Base-by-base conservation (phyloP, 2,329 filamentous ascomycete species). In the Ophiosphaerella korrae region DNA sequence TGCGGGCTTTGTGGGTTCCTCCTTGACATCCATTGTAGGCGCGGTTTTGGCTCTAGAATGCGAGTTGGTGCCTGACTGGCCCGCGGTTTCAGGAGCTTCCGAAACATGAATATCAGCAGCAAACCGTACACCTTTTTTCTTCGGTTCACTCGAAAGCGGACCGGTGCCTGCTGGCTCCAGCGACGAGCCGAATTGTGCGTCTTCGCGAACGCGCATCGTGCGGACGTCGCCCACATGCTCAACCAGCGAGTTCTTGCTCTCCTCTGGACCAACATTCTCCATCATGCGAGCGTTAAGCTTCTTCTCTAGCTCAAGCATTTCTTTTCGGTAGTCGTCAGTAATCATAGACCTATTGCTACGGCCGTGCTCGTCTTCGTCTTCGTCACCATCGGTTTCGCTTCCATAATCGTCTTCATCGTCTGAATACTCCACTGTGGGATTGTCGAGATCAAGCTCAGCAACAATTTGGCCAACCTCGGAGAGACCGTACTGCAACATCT, bases 401-500 rank as follows among this genome's bases (percentile, higher is more conserved):
- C 75, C 72, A 36, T 78, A 73, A 14, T 72, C 69, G 33, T 82
- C 78, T 41, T 82, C 78, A n/a, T 85, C 80, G 11, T 78, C 77
- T n/a, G 80, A 78, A 21, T 80, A 83, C 12, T 74, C 69, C 11
- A 70, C 73, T 24, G 70, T 78, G 14, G 79, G 79, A 52, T 92
- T 87, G 55, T 96, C 90, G 2, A 97, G 74, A 50, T 95, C 85
- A 39, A 99, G 82, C 74, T 97, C 92, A 13, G 94, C 94, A 13
- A 99, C 94, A 2, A 99, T 89, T 33, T 90, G 86, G 3, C 92
- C 91, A 50, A 99, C 87, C 72, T 97, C 93, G 38, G 88, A 87
- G 74, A 96, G 78, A 54, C 90, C 88, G 68, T 97, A 99, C 56
- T 89, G 83, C 7, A 97, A 80, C 92, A 99, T 97, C 66, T 97